Conservation (phyloP, 129 eudicot species). For the Flaveria robusta region DNA sequence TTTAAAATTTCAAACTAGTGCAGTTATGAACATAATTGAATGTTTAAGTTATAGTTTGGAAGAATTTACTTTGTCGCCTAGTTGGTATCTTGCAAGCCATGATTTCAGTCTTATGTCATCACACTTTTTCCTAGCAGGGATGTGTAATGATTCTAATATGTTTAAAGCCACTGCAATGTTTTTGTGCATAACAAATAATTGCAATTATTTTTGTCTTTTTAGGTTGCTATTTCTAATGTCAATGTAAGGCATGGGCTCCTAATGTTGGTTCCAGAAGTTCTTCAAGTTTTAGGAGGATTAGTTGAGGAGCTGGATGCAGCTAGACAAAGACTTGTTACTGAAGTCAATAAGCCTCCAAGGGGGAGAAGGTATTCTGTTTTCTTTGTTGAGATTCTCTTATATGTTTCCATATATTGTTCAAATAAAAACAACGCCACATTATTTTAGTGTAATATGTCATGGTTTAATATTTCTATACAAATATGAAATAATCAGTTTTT, state of each 20-base stretch:
- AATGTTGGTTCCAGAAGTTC: slow-evolving; percentile 92
- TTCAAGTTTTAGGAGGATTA: slow-evolving; percentile 75
- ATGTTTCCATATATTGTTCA: background rate
- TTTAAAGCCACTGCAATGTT: background rate
- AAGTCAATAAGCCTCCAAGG: slow-evolving; percentile 94
- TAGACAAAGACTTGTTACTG: slow-evolving; percentile 71
- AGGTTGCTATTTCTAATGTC: slow-evolving; percentile 79
- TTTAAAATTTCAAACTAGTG: slow-evolving; percentile 5
- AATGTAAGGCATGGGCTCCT: slow-evolving; percentile 74
- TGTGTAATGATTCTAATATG: background rate
- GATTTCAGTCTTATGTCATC: background rate
- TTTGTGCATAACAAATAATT: background rate
- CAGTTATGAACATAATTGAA: background rate
- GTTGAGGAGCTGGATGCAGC: slow-evolving; percentile 90
- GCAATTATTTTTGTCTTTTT: slow-evolving; percentile 7
- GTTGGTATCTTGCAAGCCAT: background rate
- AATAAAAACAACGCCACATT: background rate
- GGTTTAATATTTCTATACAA: background rate
- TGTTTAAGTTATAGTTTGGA: background rate
- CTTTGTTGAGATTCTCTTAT: background rate
- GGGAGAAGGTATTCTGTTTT: slow-evolving; percentile 69
- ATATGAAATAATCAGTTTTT: background rate
- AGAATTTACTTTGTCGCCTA: slow-evolving; percentile 8
- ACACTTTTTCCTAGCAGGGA: background rate
- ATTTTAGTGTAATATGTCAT: background rate